Percentiles rank a stretch among this genome's conserved stretches.
Conservation (phyloP, 805 yeast species). For the Candida peoriensis region DNA sequence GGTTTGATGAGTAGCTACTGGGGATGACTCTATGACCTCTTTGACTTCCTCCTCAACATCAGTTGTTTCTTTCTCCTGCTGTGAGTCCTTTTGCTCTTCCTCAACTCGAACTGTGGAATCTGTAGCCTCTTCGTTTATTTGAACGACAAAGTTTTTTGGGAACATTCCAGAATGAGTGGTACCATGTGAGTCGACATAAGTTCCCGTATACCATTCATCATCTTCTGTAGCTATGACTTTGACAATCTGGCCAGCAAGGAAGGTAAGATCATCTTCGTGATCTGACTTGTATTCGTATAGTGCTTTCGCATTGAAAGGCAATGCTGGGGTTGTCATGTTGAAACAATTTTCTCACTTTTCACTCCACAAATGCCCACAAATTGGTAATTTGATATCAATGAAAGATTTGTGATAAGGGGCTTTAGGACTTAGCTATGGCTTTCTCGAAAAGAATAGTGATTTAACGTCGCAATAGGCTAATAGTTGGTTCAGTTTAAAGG, state of each 20-base stretch:
- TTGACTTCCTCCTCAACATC: conserved; percentile 5
- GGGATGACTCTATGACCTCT: conserved; percentile 8
- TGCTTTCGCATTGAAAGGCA: conserved; percentile 67
- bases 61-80: conserved; percentile 1
- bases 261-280: conserved; percentile 79
- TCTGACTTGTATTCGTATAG: conserved; percentile 62
- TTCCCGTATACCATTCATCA: conserved; percentile 87
- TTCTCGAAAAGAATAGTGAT: too few relatives aligned
- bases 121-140: conserved; percentile 6
- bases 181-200: conserved; percentile 41
- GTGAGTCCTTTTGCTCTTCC: neutral
- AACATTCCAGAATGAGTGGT: conserved; percentile 63
- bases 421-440: too few relatives aligned
- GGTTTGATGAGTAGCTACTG: conserved; percentile 9
- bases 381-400: too few relatives aligned
- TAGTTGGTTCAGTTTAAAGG: too few relatives aligned
- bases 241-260: conserved; percentile 61
- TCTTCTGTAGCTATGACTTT: conserved; percentile 79
- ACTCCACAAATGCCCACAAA: too few relatives aligned
- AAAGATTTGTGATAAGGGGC: too few relatives aligned
- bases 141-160: conserved; percentile 75
- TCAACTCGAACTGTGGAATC: neutral
- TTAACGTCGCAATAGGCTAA: too few relatives aligned
- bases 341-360: too few relatives aligned
- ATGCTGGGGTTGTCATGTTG: conserved; percentile 2